These are phyloP conservation scores for Fraxinus latifolia DNA, from an alignment of 305 asterid species.

Conservation along the genomic window DNA sequence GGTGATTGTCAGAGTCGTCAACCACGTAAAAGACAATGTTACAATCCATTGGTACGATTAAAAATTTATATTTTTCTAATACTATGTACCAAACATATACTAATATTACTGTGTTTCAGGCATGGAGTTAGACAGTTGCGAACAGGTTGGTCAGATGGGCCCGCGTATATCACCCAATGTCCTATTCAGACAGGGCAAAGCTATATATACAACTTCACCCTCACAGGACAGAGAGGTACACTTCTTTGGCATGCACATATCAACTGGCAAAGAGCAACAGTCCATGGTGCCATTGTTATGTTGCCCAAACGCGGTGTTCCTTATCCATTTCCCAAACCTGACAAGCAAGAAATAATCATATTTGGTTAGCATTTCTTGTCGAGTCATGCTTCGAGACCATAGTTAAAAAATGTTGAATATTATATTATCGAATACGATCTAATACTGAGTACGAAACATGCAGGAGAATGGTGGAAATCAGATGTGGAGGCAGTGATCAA, in stretches of 20 bases:
- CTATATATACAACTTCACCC: conserved; percentile 52
- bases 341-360: conserved; percentile 50
- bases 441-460: not conserved
- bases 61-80: not conserved
- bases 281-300: conserved; percentile 65
- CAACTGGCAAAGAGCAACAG: conserved; percentile 67
- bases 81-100: not conserved
- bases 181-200: conserved; percentile 64
- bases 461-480: conserved; percentile 81
- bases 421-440: not conserved
- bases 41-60: conserved; percentile 56
- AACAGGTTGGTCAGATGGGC: conserved; percentile 77
- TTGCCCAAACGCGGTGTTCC: conserved; percentile 51
- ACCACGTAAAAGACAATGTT: conserved; percentile 60
- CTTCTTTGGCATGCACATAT: conserved; percentile 68
- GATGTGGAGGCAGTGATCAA: conserved; percentile 59
- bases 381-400: not conserved
- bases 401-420: not conserved
- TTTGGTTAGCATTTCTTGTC: conserved; percentile 36
- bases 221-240: conserved; percentile 65
- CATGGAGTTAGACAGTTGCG: conserved; percentile 64
- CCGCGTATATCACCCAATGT: conserved; percentile 59
- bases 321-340: conserved; percentile 67
- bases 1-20: conserved; percentile 50
- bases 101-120: conserved; percentile 31